A percentile compares a stretch with the other conserved stretches of the same genome.
Conservation (phyloP, 352 stramenopile species). For the Pythium periplocum region DNA sequence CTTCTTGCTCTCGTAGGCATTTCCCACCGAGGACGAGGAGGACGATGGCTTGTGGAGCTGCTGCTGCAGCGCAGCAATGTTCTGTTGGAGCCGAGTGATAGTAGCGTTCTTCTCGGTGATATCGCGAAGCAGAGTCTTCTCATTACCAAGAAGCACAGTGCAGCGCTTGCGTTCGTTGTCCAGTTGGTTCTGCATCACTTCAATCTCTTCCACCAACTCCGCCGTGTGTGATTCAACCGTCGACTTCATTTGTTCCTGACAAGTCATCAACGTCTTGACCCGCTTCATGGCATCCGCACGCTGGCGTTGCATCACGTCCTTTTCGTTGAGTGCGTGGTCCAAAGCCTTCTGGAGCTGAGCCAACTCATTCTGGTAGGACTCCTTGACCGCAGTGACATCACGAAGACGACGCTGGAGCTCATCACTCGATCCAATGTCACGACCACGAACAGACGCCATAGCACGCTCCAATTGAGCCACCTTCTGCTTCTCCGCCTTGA, state of each 20-base stretch:
- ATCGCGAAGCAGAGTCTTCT: constrained; percentile 66
- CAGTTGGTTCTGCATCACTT: constrained; percentile 54
- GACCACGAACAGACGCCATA: constrained; percentile 9
- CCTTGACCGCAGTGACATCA: constrained; percentile 39
- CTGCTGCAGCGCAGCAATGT: constrained; percentile 31
- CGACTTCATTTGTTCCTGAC: constrained; percentile 58
- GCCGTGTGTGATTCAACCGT: constrained; percentile 56
- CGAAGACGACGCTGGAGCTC: constrained; percentile 37
- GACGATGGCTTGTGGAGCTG: constrained; percentile 6
- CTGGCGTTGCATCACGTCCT: constrained; percentile 37
- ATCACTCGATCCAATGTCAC: constrained; percentile 16
- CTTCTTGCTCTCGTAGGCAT: neutral
- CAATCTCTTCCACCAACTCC: constrained; percentile 66
- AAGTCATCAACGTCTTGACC: constrained; percentile 46
- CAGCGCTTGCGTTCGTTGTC: constrained; percentile 62
- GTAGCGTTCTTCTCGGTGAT: constrained; percentile 59
- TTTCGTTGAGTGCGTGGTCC: constrained; percentile 34
- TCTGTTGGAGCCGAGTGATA: constrained; percentile 47
- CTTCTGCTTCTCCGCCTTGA: constrained; percentile 64
- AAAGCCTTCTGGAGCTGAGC: constrained; percentile 34
- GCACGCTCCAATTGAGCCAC: constrained; percentile 28
- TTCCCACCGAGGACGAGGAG: neutral
- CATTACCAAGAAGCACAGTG: constrained; percentile 52
- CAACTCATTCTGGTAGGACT: constrained; percentile 52
- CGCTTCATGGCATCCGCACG: constrained; percentile 57